These are phyloP conservation scores for Aquanectria penicillioides DNA, from an alignment of 2,329 filamentous ascomycete species.

Conservation along the genomic window DNA sequence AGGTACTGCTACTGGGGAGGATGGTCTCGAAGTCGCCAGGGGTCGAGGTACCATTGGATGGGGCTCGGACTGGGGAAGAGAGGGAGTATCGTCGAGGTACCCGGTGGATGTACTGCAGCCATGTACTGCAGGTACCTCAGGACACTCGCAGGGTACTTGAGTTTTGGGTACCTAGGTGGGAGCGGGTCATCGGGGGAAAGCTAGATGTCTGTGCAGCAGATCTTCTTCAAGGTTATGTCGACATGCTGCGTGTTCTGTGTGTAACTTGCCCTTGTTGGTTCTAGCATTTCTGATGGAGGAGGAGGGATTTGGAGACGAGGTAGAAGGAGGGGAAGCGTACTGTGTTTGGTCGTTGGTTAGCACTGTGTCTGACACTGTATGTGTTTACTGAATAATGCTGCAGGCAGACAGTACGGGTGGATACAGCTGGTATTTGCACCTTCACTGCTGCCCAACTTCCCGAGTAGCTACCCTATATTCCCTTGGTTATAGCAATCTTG, in stretches of 20 bases:
- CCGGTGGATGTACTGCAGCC: neutral
- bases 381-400: too few species aligned
- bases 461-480: neutral
- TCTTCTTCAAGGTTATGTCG: neutral
- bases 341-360: too few species aligned
- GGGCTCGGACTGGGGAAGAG: constrained; percentile 3
- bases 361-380: too few species aligned
- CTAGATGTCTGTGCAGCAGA: neutral
- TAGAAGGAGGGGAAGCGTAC: too few species aligned
- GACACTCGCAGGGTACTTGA: neutral
- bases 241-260: too few species aligned
- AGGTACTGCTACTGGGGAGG: neutral
- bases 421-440: neutral
- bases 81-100: constrained; percentile 12
- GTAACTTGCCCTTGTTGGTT: too few species aligned
- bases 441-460: too few species aligned
- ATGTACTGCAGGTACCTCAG: neutral
- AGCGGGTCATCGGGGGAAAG: neutral
- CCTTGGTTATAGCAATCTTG: too few species aligned
- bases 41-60: neutral
- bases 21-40: neutral
- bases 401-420: too few species aligned
- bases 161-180: neutral
- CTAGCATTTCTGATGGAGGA: too few species aligned
- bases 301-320: too few species aligned